phyloP scores from a whole-genome alignment of 345 rosid species.

The Gossypium thurberi region DNA sequence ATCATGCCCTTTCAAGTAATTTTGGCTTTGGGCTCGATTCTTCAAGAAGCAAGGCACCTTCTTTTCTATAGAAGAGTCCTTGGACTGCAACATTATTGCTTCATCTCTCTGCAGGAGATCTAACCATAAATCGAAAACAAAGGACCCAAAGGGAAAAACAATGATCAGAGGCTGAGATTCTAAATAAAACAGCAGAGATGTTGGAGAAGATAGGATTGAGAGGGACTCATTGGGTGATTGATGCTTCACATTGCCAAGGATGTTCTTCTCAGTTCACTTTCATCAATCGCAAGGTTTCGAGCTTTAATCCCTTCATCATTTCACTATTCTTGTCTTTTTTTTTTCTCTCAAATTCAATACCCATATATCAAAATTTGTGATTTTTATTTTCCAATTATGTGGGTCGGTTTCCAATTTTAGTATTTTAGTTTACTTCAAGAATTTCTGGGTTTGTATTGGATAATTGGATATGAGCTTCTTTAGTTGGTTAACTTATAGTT shows the following conservation, averaged over 20 bases:
- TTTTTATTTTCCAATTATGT: background rate
- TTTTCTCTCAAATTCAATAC: background rate
- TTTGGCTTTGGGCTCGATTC: no score
- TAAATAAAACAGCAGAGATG: conserved; percentile 24
- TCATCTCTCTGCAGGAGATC: background rate
- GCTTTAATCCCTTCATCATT: background rate
- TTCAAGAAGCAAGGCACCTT: background rate
- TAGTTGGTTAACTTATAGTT: background rate
- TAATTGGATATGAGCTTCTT: conserved; percentile 2
- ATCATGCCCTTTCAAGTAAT: no score
- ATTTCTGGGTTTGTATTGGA: background rate
- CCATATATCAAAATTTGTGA: conserved; percentile 5
- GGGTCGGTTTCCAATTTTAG: background rate
- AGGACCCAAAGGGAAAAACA: background rate
- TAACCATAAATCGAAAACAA: background rate
- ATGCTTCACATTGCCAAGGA: conserved; percentile 92
- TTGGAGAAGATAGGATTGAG: conserved; percentile 91
- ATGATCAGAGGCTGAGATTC: background rate
- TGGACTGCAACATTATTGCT: background rate
- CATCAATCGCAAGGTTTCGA: conserved; percentile 90
- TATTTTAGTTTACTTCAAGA: background rate
- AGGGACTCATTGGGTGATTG: conserved; percentile 78
- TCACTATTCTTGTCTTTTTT: background rate
- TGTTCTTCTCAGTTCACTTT: conserved; percentile 84
- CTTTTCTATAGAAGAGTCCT: background rate